Evolutionary conservation across 2,329 filamentous ascomycete species (phyloP).

Genomic region (Hymenoscyphus repandus): DNA sequence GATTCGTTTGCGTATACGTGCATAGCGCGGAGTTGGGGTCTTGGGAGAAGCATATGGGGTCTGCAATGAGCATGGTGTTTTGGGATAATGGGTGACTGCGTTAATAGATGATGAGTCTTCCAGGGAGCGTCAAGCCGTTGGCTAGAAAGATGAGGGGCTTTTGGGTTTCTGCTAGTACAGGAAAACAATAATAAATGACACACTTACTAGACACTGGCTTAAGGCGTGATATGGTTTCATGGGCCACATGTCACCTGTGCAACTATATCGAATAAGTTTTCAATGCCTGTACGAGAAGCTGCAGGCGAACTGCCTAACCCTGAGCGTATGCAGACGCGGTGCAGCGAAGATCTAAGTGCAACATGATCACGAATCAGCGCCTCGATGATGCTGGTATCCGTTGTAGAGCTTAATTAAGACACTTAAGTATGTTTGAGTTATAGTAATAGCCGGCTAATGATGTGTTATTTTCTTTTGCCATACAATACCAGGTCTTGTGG

Average conservation of each 20-base stretch:
- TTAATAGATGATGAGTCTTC: background rate
- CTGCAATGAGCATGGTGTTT: background rate
- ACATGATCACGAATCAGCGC: background rate
- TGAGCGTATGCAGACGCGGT: too few relatives aligned
- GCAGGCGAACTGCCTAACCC: too few relatives aligned
- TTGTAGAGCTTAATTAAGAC: background rate
- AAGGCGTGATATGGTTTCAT: too few relatives aligned
- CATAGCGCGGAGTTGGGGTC: constrained; percentile 9
- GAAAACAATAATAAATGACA: background rate
- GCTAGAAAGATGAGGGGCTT: too few relatives aligned
- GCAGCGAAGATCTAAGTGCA: background rate
- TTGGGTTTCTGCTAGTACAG: background rate
- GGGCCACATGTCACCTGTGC: too few relatives aligned
- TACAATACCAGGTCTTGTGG: too few relatives aligned
- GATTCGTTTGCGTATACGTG: background rate
- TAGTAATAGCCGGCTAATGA: background rate
- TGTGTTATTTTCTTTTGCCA: too few relatives aligned
- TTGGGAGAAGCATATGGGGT: background rate
- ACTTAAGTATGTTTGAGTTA: background rate
- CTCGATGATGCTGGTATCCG: background rate
- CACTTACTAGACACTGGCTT: background rate
- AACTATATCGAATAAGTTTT: background rate
- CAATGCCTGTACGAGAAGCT: too few relatives aligned
- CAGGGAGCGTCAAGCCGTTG: background rate
- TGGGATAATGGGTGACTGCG: background rate